These are phyloP conservation scores for Mucor sp. DNA, from an alignment of 371 early-diverging fungal species.

Conservation along the genomic window DNA sequence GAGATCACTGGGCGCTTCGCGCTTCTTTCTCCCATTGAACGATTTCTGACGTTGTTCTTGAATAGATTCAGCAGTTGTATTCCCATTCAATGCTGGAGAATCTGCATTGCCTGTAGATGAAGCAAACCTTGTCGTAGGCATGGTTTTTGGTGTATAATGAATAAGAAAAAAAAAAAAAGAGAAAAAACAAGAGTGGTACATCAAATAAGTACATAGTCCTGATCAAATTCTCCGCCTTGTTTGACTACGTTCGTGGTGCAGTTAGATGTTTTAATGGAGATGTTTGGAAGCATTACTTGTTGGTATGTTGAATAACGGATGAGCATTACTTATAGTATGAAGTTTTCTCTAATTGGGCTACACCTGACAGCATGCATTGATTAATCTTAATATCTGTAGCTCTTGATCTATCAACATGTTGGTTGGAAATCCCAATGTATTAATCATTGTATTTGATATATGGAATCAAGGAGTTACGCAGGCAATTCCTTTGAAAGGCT, in stretches of 20 bases:
- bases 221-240: slow-evolving; percentile 1
- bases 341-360: too few relatives aligned
- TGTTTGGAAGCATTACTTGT: too few relatives aligned
- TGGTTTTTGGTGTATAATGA: neutral
- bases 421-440: too few relatives aligned
- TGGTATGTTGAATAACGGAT: too few relatives aligned
- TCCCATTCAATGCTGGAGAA: neutral
- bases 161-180: neutral
- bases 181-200: neutral
- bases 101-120: slow-evolving; percentile 3
- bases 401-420: too few relatives aligned
- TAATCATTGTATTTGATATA: neutral
- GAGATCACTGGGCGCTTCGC: neutral
- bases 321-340: neutral
- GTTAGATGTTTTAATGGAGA: neutral
- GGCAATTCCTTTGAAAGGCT: neutral
- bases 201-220: neutral
- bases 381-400: too few relatives aligned
- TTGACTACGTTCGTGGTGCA: neutral
- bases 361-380: too few relatives aligned
- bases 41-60: slow-evolving; percentile 1
- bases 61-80: neutral
- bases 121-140: slow-evolving; percentile 21
- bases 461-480: too few relatives aligned
- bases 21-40: slow-evolving; percentile 15